phyloP scores from a whole-genome alignment of 2,329 filamentous ascomycete species.

The Neocatenulostroma microsporum region DNA sequence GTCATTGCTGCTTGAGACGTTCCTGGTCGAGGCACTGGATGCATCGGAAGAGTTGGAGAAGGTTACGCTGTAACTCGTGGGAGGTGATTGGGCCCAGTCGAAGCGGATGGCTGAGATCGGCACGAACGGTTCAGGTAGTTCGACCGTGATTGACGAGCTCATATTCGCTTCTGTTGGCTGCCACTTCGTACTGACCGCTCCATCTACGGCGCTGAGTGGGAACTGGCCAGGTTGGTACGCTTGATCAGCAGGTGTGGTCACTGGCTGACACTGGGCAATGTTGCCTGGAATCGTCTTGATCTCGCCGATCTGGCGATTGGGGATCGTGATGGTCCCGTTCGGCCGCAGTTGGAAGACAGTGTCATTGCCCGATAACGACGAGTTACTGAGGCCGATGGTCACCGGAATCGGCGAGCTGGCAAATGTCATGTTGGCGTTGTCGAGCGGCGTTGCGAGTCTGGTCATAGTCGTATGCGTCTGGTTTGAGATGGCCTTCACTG shows the following conservation, averaged over 20 bases:
- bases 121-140: conserved; percentile 35
- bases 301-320: conserved; percentile 52
- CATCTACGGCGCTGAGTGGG: conserved; percentile 59
- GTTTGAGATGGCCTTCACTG: conserved; percentile 54
- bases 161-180: conserved; percentile 48
- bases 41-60: conserved; percentile 45
- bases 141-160: conserved; percentile 50
- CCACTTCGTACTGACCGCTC: conserved; percentile 59
- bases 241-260: conserved; percentile 36
- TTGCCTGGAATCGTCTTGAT: conserved; percentile 51
- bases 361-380: conserved; percentile 37
- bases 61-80: conserved; percentile 45
- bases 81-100: conserved; percentile 54
- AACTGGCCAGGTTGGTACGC: conserved; percentile 58
- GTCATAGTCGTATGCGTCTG: conserved; percentile 56
- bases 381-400: conserved; percentile 35
- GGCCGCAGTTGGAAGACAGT: conserved; percentile 31
- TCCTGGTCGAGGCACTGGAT: conserved; percentile 21
- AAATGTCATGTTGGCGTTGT: conserved; percentile 50
- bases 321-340: conserved; percentile 47
- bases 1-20: conserved; percentile 19
- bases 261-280: conserved; percentile 55
- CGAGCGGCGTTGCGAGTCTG: conserved; percentile 43
- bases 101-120: conserved; percentile 47
- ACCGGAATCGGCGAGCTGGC: conserved; percentile 50